Base-by-base conservation (phyloP, 768 basidiomycete genomes). In the Kwoniella europaea region DNA sequence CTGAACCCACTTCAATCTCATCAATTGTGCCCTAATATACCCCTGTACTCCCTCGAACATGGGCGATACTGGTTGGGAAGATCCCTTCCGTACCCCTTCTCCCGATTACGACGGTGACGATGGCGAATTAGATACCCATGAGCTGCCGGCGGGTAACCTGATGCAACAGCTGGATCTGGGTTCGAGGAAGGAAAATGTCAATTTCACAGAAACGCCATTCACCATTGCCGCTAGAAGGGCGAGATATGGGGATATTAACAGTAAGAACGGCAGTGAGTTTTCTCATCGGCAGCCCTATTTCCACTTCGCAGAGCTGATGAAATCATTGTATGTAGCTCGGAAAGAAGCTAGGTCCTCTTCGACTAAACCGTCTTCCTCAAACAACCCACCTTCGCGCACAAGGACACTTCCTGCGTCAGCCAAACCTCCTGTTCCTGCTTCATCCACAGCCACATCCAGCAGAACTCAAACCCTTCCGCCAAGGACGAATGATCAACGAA, bases 161-260 rank as follows among this genome's bases (percentile, higher is more conserved):
- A 41, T 55, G 10, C 9, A 54, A 35, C 63, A 63, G 1, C 57
- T 74, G 13, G 70, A 75, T 35, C 24, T 77, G 10, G n/a, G 53
- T 6, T 41, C 35, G 5, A 24, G 72, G 15, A 56, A 41, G 20
- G 76, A 75, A 52, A 27, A 35, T 24, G 70, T 66, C 20, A 43
- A n/a, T 1, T 63, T 53, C 20, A 74, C 22, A 3, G 63, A 74
- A 18, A 77, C 71, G 0, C 73, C 76, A 3, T 74, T 72, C 24
- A 77, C 73, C 4, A 63, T 74, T 20, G 73, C 76, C 3, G 60
- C 35, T 43, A 67, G 64, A 67, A 62, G 44, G 56, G 50, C 41
- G 46, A 35, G 55, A 29, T 65, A 29, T 42, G 42, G 10, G 18
- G 41, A 18, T 15, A 18, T 1, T 18, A 18, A 18, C 46, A 18